A percentile compares a stretch with the other conserved stretches of the same genome.
phyloP scores from a whole-genome alignment of 768 basidiomycete genomes.

The Macrolepiota dolichaula region DNA sequence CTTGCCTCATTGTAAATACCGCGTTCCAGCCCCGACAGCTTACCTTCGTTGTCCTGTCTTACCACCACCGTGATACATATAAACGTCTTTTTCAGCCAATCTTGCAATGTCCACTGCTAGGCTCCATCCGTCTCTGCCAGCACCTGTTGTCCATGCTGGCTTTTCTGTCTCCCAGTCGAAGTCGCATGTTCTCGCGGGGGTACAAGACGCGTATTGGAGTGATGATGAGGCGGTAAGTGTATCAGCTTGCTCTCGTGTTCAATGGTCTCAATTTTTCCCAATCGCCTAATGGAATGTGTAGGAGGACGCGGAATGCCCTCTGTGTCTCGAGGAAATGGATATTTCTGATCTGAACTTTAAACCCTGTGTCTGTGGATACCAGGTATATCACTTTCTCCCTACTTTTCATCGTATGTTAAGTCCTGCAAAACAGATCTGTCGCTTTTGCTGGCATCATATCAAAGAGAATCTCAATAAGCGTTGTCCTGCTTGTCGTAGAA shows the following conservation, averaged over 20 bases:
- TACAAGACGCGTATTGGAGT: constrained; percentile 97
- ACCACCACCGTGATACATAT: constrained; percentile 15
- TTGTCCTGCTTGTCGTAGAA: constrained; percentile 93
- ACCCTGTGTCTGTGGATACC: constrained; percentile 98
- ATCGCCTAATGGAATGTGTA: constrained; percentile 27
- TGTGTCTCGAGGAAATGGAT: constrained; percentile 99
- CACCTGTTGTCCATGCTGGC: constrained; percentile 69
- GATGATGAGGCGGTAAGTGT: constrained; percentile 78
- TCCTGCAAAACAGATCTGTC: constrained; percentile 73
- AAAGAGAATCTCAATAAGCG: constrained; percentile 92
- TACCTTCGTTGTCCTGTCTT: constrained; percentile 14
- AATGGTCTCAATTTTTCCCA: constrained; percentile 9
- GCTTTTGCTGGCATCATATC: constrained; percentile 99
- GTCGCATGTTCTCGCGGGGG: constrained; percentile 82
- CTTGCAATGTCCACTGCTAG: constrained; percentile 8
- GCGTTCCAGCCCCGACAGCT: constrained; percentile 13
- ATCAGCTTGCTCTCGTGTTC: constrained; percentile 7
- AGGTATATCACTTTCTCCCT: constrained; percentile 45
- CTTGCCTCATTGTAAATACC: constrained; percentile 27
- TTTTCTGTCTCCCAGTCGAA: constrained; percentile 76
- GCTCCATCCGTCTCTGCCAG: constrained; percentile 59
- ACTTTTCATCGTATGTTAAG: constrained; percentile 6
- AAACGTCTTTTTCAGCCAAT: constrained; percentile 14
- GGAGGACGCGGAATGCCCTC: constrained; percentile 98
- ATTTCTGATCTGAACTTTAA: constrained; percentile 98